Evolutionary conservation across 805 yeast genomes (phyloP), one percentile per base, ranked within the genome.

Genomic region (Ogataea salicorniae): DNA sequence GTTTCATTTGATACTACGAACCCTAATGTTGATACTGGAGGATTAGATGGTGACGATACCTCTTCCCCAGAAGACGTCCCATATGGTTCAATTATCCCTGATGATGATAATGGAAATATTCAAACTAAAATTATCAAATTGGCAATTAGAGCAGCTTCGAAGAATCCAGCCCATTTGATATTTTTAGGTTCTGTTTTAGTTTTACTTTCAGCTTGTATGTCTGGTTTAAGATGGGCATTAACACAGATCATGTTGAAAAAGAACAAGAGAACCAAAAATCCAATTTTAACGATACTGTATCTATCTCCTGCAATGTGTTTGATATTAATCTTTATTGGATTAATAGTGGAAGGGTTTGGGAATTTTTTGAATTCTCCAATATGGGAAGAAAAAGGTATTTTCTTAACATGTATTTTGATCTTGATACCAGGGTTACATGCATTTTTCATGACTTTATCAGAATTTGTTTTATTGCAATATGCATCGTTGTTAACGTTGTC

Each of bases 191-290:
- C 89, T 20, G 45, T 80, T 2, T 68, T 90, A 26, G 97, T 92
- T 1, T 68, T 94, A 29, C 68, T 77, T 2, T 91, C 96, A 4
- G 80, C 95, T 2, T 76, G 85, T 62, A 76, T 89, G 69, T 83
- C 94, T 15, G 99, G 99, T 0, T 70, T 94, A 44, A 77, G 99
- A 53, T 94, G 99, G 99, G 92, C 96, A 1, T 78, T 91, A 51
- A 90, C 98, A 1, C 98, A 94, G 61, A 64, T 94, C 20, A 73
- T 92, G 34, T 69, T 94, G 43, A 84, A 77, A 54, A 74, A 71
- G 39, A 81, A 81, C 53, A 73, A 71, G 26, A 68, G 80, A 45
- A 79, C 83, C 5, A 76, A 77, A 36, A 83, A 91, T 60, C 95
- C 99, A 2, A 80, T 94, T 17, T 73, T 84, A 37, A 88, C 97